Evolutionary conservation across 2,329 filamentous ascomycete genomes (phyloP).

Genomic region (Aspergillus neotritici): DNA sequence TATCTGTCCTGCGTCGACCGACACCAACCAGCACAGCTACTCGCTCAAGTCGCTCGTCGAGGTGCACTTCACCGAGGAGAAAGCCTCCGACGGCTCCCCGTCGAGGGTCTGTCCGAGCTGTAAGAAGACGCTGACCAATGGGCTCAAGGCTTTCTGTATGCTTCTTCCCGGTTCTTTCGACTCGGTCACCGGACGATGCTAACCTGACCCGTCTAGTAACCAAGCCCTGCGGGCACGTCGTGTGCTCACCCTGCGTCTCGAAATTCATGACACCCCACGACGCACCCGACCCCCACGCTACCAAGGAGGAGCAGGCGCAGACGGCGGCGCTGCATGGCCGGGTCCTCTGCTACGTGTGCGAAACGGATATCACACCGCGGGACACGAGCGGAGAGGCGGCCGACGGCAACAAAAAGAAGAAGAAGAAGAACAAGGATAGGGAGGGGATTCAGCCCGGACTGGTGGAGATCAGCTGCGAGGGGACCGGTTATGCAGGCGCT

Average conservation of each 20-base stretch:
- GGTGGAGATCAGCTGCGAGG: conserved; percentile 75
- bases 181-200: too few species aligned
- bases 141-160: conserved; percentile 66
- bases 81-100: conserved; percentile 44
- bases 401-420: conserved; percentile 28
- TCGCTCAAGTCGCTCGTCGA: conserved; percentile 72
- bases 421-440: conserved; percentile 38
- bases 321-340: conserved; percentile 35
- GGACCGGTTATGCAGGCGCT: conserved; percentile 87
- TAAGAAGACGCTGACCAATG: conserved; percentile 74
- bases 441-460: conserved; percentile 63
- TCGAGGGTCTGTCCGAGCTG: conserved; percentile 73
- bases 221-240: conserved; percentile 84
- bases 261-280: conserved; percentile 67
- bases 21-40: conserved; percentile 63
- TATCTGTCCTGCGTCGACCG: conserved; percentile 68
- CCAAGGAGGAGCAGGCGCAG: conserved; percentile 43
- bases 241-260: conserved; percentile 77
- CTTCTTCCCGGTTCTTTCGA: conserved; percentile 2
- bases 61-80: conserved; percentile 71
- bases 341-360: conserved; percentile 79
- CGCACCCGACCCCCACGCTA: conserved; percentile 56
- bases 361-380: conserved; percentile 61
- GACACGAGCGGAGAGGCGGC: conserved; percentile 24
- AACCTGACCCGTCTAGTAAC: conserved; percentile 48